Base-by-base conservation (phyloP, 164 flowering plant genomes). In the Tinospora cordifolia region DNA sequence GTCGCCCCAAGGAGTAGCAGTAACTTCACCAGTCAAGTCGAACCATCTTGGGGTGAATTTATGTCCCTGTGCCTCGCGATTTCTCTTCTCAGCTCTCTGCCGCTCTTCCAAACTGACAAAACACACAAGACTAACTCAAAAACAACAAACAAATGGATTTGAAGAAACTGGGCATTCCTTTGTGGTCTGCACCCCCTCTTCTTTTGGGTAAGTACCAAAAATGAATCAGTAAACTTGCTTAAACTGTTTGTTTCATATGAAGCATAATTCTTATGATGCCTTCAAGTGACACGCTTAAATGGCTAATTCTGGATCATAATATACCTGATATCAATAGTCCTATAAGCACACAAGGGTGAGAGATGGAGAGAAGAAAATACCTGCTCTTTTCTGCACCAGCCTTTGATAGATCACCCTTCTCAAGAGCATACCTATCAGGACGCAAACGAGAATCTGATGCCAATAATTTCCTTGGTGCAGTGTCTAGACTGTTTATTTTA, bases 361-460 rank as follows among this genome's bases (percentile, higher is more conserved):
- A 71, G 69, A 74, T n/a, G n/a, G 75, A 68, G 70, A 70, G 75
- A 71, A 65, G 59, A 71, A 63, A 22, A 51, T 19, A 91, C 97
- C 89, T 89, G 94, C 85, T 86, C 83, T 91, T 91, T 71, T 91
- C 97, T 8, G 84, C 73, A 69, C 94, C 88, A 54, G 97, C 84
- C 82, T 87, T 91, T 17, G 88, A 78, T 30, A 87, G 67, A 72
- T 91, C 94, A 47, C 91, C 92, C 79, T 76, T 83, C 80, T 91
- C 97, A 69, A 91, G 90, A 27, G 94, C 92, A 75, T 76, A 87
- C 73, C 97, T 80, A 78, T 91, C 97, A 19, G 97, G 90, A 38
- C 97, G 94, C 71, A 91, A 68, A 60, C 97, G 92, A 73, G 97
- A 91, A 81, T 91, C 97, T n/a, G n/a, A n/a, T n/a, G n/a, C n/a